Evolutionary conservation across 805 yeast species (phyloP).

Genomic region (Kodamaea fukazawae): DNA sequence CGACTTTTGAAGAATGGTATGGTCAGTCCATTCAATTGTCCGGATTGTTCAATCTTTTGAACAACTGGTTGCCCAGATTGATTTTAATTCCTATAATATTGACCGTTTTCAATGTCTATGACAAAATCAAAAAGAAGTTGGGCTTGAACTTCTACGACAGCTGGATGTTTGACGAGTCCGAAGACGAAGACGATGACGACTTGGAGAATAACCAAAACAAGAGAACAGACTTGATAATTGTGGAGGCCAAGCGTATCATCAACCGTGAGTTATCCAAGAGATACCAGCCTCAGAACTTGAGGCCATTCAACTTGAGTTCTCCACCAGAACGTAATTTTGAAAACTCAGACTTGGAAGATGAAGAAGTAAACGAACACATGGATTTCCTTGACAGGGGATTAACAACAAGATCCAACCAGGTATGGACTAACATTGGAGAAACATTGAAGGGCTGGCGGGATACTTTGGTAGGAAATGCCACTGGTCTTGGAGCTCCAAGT

Average conservation of each 20-base stretch:
- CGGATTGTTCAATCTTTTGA: conserved; percentile 67
- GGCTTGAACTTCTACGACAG: conserved; percentile 40
- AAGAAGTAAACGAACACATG: conserved; percentile 7
- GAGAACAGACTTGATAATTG: conserved; percentile 36
- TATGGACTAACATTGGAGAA: conserved; percentile 30
- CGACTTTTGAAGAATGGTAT: conserved; percentile 67
- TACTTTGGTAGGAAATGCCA: conserved; percentile 13
- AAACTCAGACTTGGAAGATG: conserved; percentile 11
- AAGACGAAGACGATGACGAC: conserved; percentile 15
- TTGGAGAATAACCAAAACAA: conserved; percentile 20
- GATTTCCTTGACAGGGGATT: conserved; percentile 7
- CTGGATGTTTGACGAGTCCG: conserved; percentile 39
- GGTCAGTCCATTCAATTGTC: conserved; percentile 76
- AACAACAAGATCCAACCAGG: conserved; percentile 1
- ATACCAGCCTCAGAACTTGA: conserved; percentile 17
- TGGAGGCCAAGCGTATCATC: conserved; percentile 42
- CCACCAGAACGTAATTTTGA: conserved; percentile 25
- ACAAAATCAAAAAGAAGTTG: conserved; percentile 45
- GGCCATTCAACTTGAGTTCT: conserved; percentile 31
- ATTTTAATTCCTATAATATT: conserved; percentile 67
- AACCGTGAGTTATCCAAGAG: conserved; percentile 33
- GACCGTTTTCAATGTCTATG: conserved; percentile 66
- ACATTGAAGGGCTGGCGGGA: conserved; percentile 22
- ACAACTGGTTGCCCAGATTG: conserved; percentile 73
- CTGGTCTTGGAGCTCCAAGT: conserved; percentile 5